Evolutionary conservation across 2,329 filamentous ascomycete species (phyloP), one percentile per base, ranked within the genome.

Genomic region (Shiraia sp.): DNA sequence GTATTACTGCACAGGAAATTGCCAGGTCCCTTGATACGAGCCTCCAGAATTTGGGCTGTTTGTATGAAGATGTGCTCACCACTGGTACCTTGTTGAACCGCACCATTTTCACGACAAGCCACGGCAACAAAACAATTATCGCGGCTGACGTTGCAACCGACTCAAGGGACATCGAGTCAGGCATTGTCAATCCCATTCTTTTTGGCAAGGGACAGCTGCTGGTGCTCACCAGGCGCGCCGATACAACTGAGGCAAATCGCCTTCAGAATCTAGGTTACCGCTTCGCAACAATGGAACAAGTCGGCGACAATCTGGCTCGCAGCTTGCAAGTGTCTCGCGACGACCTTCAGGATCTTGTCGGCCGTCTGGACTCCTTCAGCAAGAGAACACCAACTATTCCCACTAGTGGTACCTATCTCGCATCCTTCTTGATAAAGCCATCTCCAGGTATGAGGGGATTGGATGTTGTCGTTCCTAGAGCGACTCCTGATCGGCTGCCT

Each of bases 131-230:
- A 23, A 44, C 41, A 4, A 63, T 63, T n/a, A 32, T 63, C 4
- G 57, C 61, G 9, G 49, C 50, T 4, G 56, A 65, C 6, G 40
- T 59, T 27, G 45, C 51, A 16, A 38, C 36, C 4, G 36, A 43
- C 8, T 39, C 44, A 6, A 54, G 59, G 9, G 74, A 77, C 31
- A 38, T 72, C 0, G 74, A 78, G 47, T 52, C 66, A 5, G 71
- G 65, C 4, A 45, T 65, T 4, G 42, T 55, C 1, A 61, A 57
- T 22, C 55, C 65, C 1, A 62, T 68, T 23, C 47, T 74, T 1
- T 78, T 82, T 26, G 86, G 86, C 3, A 83, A 83, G 45, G 90
- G 90, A 1, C 88, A 91, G 39, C 77, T 95, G 32, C 81, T 96
- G 65, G 90, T 95, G 56, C 78, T 95, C 8, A 85, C 90, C 5